phyloP scores from a whole-genome alignment of 176 grass and related monocot species.

The Typha latifolia region DNA sequence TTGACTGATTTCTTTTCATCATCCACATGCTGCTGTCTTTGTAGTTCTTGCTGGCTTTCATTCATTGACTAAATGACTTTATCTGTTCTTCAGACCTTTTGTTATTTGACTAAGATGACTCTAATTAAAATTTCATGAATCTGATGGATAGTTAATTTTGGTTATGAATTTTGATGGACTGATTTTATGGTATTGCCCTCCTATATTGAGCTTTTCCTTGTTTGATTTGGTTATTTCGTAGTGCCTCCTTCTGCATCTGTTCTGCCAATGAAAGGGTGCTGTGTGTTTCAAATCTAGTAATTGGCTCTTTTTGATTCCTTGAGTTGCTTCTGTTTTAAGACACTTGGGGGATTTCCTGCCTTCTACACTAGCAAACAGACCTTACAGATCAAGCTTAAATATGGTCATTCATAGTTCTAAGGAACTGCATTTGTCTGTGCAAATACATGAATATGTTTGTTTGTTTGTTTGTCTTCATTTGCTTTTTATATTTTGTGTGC shows the following conservation, averaged over 20 bases:
- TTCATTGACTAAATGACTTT: too few relatives aligned
- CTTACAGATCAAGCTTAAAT: not conserved
- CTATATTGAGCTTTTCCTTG: too few relatives aligned
- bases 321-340: not conserved
- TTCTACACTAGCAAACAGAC: not conserved
- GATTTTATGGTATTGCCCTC: too few relatives aligned
- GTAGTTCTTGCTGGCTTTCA: not conserved
- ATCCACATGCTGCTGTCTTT: not conserved
- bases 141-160: too few relatives aligned
- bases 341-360: not conserved
- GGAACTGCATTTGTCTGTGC: not conserved
- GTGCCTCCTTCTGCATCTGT: too few relatives aligned
- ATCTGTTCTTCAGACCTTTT: too few relatives aligned
- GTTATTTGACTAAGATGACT: too few relatives aligned
- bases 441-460: not conserved
- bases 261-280: too few relatives aligned
- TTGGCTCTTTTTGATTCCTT: not conserved
- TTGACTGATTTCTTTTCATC: constrained; percentile 6
- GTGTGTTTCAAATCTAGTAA: not conserved
- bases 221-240: too few relatives aligned
- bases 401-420: not conserved
- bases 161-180: too few relatives aligned
- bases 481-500: constrained; percentile 2
- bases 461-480: not conserved
- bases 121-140: too few relatives aligned